Percentiles rank a stretch among this genome's conserved stretches.
phyloP scores from a whole-genome alignment of 495 filamentous ascomycete genomes.

The Penicillium antarcticum region DNA sequence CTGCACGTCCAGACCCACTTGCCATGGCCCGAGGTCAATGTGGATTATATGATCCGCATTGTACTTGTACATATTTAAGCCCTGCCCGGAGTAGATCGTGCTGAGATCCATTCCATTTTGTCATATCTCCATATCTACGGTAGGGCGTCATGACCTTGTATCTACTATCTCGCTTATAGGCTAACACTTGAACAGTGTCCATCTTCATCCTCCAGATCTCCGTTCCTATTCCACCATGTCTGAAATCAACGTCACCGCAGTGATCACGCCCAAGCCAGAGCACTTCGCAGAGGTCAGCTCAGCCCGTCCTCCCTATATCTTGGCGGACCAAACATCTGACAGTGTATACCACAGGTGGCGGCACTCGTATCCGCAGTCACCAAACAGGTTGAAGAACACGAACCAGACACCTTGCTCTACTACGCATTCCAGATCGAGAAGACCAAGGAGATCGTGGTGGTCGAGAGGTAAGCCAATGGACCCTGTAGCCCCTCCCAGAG shows the following conservation, averaged over 20 bases:
- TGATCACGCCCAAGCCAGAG: constrained; percentile 29
- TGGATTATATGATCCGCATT: constrained; percentile 10
- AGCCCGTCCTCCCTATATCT: background rate
- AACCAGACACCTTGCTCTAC: constrained; percentile 34
- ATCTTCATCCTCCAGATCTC: background rate
- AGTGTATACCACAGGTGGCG: constrained; percentile 14
- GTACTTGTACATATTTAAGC: background rate
- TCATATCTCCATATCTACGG: too few species aligned
- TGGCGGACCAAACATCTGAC: background rate
- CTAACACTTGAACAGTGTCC: background rate
- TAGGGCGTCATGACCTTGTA: too few species aligned
- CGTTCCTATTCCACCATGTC: constrained; percentile 14
- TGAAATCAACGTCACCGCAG: constrained; percentile 29
- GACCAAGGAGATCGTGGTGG: constrained; percentile 30
- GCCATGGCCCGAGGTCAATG: constrained; percentile 6
- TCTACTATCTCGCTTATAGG: background rate
- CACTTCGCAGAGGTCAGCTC: constrained; percentile 29
- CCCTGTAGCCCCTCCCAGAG: background rate
- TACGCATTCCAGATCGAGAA: constrained; percentile 24
- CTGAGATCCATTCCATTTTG: background rate
- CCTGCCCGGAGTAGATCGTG: background rate
- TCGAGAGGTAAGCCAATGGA: constrained; percentile 25
- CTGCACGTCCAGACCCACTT: constrained; percentile 3
- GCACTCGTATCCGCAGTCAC: constrained; percentile 21
- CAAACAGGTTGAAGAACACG: constrained; percentile 27